Evolutionary conservation across 2,329 filamentous ascomycete species (phyloP).

Genomic region (Trichocomaceae sp.): DNA sequence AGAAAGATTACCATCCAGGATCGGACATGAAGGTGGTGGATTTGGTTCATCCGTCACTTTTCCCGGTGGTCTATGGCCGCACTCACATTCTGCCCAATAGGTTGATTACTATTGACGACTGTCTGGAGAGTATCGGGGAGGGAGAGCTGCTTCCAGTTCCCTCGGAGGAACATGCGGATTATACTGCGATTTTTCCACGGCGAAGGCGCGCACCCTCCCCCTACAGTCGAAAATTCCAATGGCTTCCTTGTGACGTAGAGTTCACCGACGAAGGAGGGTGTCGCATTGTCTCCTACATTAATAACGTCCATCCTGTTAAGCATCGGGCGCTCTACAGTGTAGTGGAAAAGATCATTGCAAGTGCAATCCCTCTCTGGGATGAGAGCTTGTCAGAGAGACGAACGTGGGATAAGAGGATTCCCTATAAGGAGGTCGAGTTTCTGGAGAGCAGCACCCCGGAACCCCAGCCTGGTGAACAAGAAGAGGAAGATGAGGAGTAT

Average conservation of each 20-base stretch:
- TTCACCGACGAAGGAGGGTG: conserved; percentile 21
- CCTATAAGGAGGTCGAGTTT: conserved; percentile 22
- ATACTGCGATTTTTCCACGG: too few relatives aligned
- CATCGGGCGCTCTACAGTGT: conserved; percentile 31
- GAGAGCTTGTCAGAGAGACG: conserved; percentile 17
- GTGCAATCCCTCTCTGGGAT: conserved; percentile 21
- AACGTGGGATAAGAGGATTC: conserved; percentile 13
- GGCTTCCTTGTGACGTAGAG: conserved; percentile 37
- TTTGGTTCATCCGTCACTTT: conserved; percentile 59
- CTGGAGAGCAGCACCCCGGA: background rate
- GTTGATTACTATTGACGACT: conserved; percentile 15
- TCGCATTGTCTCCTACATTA: conserved; percentile 39
- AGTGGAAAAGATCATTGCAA: conserved; percentile 34
- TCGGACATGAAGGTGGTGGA: conserved; percentile 7
- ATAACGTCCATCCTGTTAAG: conserved; percentile 39
- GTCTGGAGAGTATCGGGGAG: conserved; percentile 18
- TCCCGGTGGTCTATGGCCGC: conserved; percentile 43
- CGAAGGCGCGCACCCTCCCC: too few relatives aligned
- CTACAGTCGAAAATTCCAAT: conserved; percentile 31
- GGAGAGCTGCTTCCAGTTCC: conserved; percentile 21
- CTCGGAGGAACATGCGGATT: conserved; percentile 10
- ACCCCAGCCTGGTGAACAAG: too few relatives aligned
- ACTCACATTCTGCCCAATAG: conserved; percentile 22
- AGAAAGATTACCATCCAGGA: conserved; percentile 9
- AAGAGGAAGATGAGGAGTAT: too few relatives aligned